Evolutionary conservation across 2,329 filamentous ascomycete genomes (phyloP).

Genomic region (Sporothrix curviconia): DNA sequence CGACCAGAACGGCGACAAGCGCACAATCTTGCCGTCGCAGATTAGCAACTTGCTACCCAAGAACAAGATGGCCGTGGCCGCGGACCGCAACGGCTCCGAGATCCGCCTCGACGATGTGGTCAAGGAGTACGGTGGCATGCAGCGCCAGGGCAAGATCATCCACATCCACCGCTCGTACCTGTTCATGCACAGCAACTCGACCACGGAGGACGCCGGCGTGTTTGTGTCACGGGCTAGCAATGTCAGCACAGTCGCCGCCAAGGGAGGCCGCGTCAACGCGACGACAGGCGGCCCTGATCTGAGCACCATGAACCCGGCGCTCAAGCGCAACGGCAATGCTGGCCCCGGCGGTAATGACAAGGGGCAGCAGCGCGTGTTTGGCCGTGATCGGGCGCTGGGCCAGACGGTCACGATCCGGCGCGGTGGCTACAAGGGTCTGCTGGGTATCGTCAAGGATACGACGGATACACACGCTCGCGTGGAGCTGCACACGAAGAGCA

Average conservation of each 20-base stretch:
- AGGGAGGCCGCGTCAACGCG: conserved; percentile 71
- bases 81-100: conserved; percentile 87
- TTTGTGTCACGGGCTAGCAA: conserved; percentile 82
- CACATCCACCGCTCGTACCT: conserved; percentile 92
- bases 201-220: conserved; percentile 79
- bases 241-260: conserved; percentile 86
- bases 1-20: conserved; percentile 80
- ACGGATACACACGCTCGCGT: conserved; percentile 81
- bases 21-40: conserved; percentile 81
- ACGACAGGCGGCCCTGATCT: conserved; percentile 65
- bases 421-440: conserved; percentile 83
- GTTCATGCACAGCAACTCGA: conserved; percentile 78
- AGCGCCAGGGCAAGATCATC: conserved; percentile 79
- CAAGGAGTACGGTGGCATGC: conserved; percentile 80
- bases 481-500: conserved; percentile 90
- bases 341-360: conserved; percentile 46
- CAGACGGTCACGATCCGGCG: conserved; percentile 86
- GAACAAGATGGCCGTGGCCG: conserved; percentile 78
- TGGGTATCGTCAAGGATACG: conserved; percentile 93
- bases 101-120: conserved; percentile 88
- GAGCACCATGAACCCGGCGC: conserved; percentile 83
- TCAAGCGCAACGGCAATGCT: conserved; percentile 61
- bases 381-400: conserved; percentile 76
- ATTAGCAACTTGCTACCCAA: conserved; percentile 83
- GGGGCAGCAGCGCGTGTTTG: conserved; percentile 69